Evolutionary conservation across 1,284 basidiomycete genomes (phyloP).

Genomic region (Cutaneotrichosporon cyanovorans): DNA sequence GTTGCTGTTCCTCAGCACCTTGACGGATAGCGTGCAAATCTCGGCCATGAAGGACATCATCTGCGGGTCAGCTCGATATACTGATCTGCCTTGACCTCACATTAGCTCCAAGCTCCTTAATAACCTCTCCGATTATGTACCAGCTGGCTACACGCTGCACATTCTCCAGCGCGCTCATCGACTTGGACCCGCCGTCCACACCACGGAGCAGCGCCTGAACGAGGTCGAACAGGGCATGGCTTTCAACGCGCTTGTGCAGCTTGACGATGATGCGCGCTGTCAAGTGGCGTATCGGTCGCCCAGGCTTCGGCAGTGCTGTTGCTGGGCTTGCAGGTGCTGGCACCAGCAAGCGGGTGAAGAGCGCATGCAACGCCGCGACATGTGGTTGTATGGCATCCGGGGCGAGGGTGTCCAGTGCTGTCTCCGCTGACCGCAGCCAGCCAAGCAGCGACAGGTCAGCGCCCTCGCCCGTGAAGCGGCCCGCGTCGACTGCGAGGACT

Average conservation of each 20-base stretch:
- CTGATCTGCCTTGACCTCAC: conserved; percentile 46
- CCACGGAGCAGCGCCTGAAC: conserved; percentile 70
- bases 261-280: conserved; percentile 68
- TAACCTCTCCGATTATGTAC: conserved; percentile 79
- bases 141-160: conserved; percentile 55
- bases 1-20: conserved; percentile 60
- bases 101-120: conserved; percentile 73
- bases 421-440: conserved; percentile 38
- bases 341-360: conserved; percentile 37
- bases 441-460: conserved; percentile 36
- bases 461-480: conserved; percentile 40
- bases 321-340: conserved; percentile 16
- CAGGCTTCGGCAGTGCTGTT: conserved; percentile 60
- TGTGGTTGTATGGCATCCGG: conserved; percentile 18
- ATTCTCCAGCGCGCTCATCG: conserved; percentile 51
- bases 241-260: conserved; percentile 75
- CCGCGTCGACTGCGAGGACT: conserved; percentile 17
- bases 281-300: conserved; percentile 73
- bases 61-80: conserved; percentile 44
- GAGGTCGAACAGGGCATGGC: conserved; percentile 76
- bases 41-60: conserved; percentile 93
- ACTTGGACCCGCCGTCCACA: conserved; percentile 47
- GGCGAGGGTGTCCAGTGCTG: conserved; percentile 33
- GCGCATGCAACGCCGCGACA: conserved; percentile 31
- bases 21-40: conserved; percentile 59